These are phyloP conservation scores for Pisolithus thermaeus DNA, from an alignment of 1,284 basidiomycete species.

Conservation along the genomic window DNA sequence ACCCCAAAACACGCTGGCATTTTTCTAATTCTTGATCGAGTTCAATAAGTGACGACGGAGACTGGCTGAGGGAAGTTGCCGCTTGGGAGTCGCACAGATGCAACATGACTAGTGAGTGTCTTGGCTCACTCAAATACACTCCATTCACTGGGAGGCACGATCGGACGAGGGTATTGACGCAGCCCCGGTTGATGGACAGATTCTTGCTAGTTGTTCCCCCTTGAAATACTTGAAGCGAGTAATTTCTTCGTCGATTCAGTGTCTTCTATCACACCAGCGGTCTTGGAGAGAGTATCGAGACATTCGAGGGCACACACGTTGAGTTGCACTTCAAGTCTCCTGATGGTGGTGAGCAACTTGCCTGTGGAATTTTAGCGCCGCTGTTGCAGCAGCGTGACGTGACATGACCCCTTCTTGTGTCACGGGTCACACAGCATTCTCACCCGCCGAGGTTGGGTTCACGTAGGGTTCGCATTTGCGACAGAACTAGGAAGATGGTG, in stretches of 20 bases:
- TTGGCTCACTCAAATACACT: no score
- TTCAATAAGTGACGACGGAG: no score
- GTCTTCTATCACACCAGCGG: background rate
- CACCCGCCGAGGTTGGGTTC: background rate
- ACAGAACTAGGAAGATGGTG: background rate
- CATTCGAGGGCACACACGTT: background rate
- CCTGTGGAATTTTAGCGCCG: background rate
- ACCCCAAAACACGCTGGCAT: no score
- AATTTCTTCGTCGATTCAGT: background rate
- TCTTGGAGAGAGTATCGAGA: background rate
- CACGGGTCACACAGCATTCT: background rate
- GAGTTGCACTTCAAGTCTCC: background rate
- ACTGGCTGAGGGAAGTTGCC: no score
- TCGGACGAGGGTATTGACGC: no score
- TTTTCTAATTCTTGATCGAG: no score
- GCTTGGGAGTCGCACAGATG: no score
- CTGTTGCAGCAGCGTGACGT: constrained; percentile 2
- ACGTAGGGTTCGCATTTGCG: background rate
- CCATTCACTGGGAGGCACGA: no score
- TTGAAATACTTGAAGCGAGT: background rate
- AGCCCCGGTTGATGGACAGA: background rate
- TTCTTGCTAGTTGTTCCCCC: background rate
- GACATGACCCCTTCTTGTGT: constrained; percentile 1
- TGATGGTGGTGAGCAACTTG: constrained; percentile 5
- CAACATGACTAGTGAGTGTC: no score